Conservation (phyloP, 345 rosid genomes). For the Syzygium aromaticum region DNA sequence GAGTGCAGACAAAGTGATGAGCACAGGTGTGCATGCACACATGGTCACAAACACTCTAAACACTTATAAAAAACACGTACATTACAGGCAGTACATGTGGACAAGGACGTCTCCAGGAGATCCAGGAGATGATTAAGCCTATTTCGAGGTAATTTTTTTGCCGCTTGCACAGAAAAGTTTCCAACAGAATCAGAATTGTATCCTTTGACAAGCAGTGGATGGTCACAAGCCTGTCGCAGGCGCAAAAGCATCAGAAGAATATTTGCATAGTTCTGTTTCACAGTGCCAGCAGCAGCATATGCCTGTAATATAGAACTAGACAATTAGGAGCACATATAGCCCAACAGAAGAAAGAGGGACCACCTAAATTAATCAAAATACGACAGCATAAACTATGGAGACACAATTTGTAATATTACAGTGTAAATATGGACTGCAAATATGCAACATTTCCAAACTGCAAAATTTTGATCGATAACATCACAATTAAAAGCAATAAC, state of each 20-base stretch:
- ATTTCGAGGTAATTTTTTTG: conserved; percentile 45
- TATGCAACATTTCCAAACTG: background rate
- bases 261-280: conserved; percentile 89
- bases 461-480: background rate
- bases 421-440: background rate
- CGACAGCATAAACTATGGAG: background rate
- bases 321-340: background rate
- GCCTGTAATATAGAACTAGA: conserved; percentile 39
- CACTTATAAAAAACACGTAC: conserved; percentile 36
- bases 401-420: background rate
- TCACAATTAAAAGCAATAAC: background rate
- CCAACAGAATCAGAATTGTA: conserved; percentile 47
- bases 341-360: background rate
- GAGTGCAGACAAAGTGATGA: background rate
- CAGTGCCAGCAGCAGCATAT: conserved; percentile 89
- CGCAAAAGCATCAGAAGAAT: conserved; percentile 96
- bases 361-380: background rate
- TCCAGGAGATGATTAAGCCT: conserved; percentile 36
- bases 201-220: conserved; percentile 73
- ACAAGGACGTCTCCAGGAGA: conserved; percentile 43
- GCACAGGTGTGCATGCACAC: background rate
- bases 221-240: conserved; percentile 96
- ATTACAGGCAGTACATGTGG: conserved; percentile 55
- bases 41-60: background rate
- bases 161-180: conserved; percentile 62